Evolutionary conservation across 2,329 filamentous ascomycete species (phyloP).

Genomic region (Colletotrichum horii): DNA sequence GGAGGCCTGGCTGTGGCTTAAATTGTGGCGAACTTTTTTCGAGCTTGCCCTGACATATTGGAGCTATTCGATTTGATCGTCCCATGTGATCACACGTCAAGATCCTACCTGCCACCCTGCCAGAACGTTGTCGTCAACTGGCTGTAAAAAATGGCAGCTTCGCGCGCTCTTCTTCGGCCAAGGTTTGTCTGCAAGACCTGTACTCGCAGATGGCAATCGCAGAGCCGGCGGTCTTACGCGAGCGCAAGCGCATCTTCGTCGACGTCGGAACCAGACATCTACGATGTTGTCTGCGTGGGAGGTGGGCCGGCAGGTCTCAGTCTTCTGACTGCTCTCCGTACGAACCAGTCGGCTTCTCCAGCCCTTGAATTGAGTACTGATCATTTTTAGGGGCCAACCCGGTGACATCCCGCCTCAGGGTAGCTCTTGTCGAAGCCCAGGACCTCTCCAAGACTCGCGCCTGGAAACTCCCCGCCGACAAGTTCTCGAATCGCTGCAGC

Average conservation of each 20-base stretch:
- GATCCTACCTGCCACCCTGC: not conserved
- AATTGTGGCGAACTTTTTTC: constrained; percentile 1
- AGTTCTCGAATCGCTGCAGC: constrained; percentile 93
- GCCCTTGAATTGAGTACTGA: constrained; percentile 4
- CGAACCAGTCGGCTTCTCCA: constrained; percentile 27
- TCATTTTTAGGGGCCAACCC: constrained; percentile 69
- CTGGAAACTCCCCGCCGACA: constrained; percentile 69
- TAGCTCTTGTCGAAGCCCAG: constrained; percentile 91
- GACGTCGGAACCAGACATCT: constrained; percentile 65
- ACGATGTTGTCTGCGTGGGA: constrained; percentile 91
- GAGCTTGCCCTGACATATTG: not conserved
- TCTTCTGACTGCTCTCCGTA: constrained; percentile 78
- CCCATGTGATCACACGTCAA: not conserved
- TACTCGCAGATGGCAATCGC: constrained; percentile 40
- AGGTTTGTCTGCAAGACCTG: constrained; percentile 54
- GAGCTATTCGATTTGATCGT: not conserved
- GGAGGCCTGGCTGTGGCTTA: not conserved
- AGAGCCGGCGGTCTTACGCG: constrained; percentile 29
- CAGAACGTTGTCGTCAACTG: not conserved
- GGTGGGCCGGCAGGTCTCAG: constrained; percentile 90
- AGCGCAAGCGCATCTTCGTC: constrained; percentile 10
- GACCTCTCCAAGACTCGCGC: constrained; percentile 73
- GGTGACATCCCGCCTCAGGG: constrained; percentile 75
- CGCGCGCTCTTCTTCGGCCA: constrained; percentile 29
- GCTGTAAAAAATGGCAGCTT: not conserved